Conservation (phyloP, 2,329 filamentous ascomycete species). For the Trichoderma cornu-damae region DNA sequence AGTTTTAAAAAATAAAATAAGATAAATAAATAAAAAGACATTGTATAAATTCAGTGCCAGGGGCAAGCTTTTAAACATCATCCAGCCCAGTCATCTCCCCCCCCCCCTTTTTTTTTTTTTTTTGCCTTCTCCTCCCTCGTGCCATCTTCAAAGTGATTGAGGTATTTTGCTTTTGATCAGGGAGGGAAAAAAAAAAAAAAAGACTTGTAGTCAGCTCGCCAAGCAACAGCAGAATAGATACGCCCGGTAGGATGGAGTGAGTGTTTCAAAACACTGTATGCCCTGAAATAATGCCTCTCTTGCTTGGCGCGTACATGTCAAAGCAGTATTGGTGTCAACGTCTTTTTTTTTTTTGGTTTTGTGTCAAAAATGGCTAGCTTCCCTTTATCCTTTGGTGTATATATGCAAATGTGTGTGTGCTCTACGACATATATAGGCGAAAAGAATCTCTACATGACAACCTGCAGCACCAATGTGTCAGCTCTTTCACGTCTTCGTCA, state of each 20-base stretch:
- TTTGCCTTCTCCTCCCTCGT: not conserved
- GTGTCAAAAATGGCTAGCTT: not conserved
- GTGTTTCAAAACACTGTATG: not conserved
- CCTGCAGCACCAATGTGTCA: not conserved
- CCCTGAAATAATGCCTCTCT: not conserved
- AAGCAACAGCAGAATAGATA: not conserved
- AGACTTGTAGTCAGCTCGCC: not conserved
- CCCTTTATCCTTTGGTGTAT: not conserved
- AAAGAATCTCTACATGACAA: conserved; percentile 4
- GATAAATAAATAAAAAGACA: no score
- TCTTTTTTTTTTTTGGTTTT: no score
- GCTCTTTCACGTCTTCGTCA: no score
- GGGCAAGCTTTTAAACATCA: not conserved
- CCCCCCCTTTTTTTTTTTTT: not conserved
- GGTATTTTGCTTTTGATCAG: not conserved
- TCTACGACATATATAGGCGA: not conserved
- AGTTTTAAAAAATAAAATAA: not conserved
- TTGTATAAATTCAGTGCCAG: conserved; percentile 1
- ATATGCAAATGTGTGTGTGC: not conserved
- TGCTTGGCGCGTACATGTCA: not conserved
- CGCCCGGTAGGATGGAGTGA: not conserved
- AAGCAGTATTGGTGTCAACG: not conserved
- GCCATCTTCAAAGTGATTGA: not conserved
- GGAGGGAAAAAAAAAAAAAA: no score
- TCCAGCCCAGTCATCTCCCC: not conserved